Evolutionary conservation across 2,329 filamentous ascomycete genomes (phyloP).

Genomic region (Fusarium dlaminii): DNA sequence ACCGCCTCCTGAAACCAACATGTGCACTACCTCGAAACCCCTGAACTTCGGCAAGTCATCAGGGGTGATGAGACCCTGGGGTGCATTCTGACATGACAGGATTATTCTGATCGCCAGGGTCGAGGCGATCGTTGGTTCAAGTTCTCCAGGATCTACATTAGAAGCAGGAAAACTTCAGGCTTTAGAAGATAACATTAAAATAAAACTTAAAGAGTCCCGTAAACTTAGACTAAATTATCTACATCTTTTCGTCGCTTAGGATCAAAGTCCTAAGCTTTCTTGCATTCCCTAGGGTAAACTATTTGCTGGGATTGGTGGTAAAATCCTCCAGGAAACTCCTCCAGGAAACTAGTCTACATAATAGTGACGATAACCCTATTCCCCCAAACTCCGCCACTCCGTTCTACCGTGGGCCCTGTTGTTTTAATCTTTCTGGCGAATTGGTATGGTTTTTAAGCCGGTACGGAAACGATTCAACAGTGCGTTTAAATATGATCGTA

Average conservation of each 20-base stretch:
- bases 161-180: background rate
- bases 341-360: background rate
- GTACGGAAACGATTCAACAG: background rate
- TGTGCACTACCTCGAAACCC: constrained; percentile 1
- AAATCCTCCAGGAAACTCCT: background rate
- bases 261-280: background rate
- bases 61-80: constrained; percentile 2
- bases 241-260: background rate
- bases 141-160: background rate
- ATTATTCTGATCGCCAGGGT: background rate
- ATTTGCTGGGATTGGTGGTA: background rate
- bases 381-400: background rate
- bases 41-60: constrained; percentile 1
- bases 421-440: background rate
- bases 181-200: background rate
- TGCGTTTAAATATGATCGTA: background rate
- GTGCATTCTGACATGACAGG: background rate
- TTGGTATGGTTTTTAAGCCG: background rate
- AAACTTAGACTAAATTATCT: background rate
- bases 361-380: background rate
- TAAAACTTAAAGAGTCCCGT: background rate
- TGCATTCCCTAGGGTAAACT: background rate
- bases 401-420: background rate
- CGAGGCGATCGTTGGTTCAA: background rate
- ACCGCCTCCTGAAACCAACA: constrained; percentile 28